Base-by-base conservation (phyloP, 2,329 filamentous ascomycete species). In the Alternaria burnsii region DNA sequence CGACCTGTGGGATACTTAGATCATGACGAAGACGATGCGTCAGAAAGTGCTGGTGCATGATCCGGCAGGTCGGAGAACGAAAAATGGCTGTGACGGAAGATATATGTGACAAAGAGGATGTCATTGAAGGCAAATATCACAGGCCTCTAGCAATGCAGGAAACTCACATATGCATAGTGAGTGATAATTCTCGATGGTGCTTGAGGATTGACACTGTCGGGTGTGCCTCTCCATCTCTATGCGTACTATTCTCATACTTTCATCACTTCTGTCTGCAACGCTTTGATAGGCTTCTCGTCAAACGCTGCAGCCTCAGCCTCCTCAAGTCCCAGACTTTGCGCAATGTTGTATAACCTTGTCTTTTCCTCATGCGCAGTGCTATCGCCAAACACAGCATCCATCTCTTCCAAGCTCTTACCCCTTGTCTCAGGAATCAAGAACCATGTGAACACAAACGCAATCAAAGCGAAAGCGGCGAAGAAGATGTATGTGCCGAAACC, bases 301-400 rank as follows among this genome's bases (percentile, higher is more conserved):
- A 47, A 54, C 20, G 52, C 63, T n/a, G 58, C 63, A 32, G 50
- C 65, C 22, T 63, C 57, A 3, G 59, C 65, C 24, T 65, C 67
- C 20, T 55, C 62, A 6, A 71, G 38, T 2, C 69, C 66, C n/a
- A 72, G 26, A 34, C 64, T 65, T 24, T 61, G 55, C 20, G 70
- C 70, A 52, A 72, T 72, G 2, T 55, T 54, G 18, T 62, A 66
- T 24, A 71, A 3, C 38, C 69, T 62, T 2, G 38, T 64, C 60
- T 71, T 71, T 63, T 71, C 69, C 44, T 72, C 64, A 63, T 90
- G 87, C 43, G 91, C 90, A 7, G 86, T 91, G 38, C 86, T 88
- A 85, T 94, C 91, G 81, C 92, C 91, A 84, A 94, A 89, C 89
- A 94, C 93, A 82, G 86, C 87, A 81, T 95, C 91, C 57, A 96